Evolutionary conservation across 441 rosid genomes (phyloP), one percentile per base, ranked within the genome.

Genomic region (Brassica balearica): DNA sequence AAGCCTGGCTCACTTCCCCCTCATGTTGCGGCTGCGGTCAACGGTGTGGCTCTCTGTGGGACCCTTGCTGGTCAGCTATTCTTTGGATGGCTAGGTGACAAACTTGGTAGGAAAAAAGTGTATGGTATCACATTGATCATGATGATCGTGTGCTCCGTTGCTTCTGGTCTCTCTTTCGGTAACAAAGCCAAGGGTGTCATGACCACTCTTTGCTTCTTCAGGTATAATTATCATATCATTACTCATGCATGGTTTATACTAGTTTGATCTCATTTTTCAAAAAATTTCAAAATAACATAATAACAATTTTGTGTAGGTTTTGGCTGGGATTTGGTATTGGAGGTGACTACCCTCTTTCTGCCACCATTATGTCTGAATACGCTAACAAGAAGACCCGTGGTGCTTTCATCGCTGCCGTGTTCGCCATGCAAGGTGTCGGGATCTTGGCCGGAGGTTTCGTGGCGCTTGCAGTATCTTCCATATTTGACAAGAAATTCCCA

Each of bases 271-370:
- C 34, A 29, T 29, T 29, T 29, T 29, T 29, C 34, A 0, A 29
- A 4, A 29, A 0, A 0, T 29, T 29, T 29, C 34, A 29, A 29
- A 29, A 29, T 29, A 29, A 29, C 34, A 29, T 29, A 29, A 25
- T 25, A 25, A 22, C 4, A 23, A 43, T 12, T 23, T 8, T 8
- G 12, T 58, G 9, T 8, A 81, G 93, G 71, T 91, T 91, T 65
- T 91, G 97, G 97, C 76, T 91, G 0, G 94, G 97, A 64, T 88
- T 91, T 4, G 97, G 97, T 12, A 86, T 91, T 4, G 94, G 97
- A 0, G 97, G 97, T 0, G 97, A 92, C 68, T 92, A 91, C 34
- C 34, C 96, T 3, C 87, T 91, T 61, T 91, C 92, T 0, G 91
- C 96, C 7, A 85, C 48, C n/a, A 41, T 41, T 36, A 36, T 91